Evolutionary conservation across 768 basidiomycete species (phyloP).

Genomic region (Mycena polygramma): DNA sequence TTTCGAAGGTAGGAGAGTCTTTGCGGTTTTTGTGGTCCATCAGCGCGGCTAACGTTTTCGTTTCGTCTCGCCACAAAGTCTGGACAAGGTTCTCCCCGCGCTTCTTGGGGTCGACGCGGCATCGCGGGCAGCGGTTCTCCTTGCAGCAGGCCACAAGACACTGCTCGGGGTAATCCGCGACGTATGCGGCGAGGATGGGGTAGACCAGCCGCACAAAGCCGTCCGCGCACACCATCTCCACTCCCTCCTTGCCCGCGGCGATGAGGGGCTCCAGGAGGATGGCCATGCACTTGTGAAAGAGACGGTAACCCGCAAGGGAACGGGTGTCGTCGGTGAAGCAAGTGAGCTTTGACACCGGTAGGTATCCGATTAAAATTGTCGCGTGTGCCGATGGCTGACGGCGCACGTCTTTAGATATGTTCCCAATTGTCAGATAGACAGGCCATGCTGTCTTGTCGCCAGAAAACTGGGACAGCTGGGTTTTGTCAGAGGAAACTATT

Average conservation of each 20-base stretch:
- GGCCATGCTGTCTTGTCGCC: constrained; percentile 5
- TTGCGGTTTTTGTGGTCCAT: constrained; percentile 2
- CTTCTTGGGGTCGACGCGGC: constrained; percentile 27
- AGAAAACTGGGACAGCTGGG: no score
- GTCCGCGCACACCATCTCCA: constrained; percentile 1
- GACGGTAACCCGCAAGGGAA: constrained; percentile 41
- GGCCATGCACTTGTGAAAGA: constrained; percentile 50
- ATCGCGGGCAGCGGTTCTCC: constrained; percentile 8
- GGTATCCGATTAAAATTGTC: neutral
- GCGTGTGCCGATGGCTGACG: constrained; percentile 5
- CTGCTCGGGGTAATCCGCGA: no score
- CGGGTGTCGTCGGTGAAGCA: constrained; percentile 18
- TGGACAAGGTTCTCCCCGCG: constrained; percentile 27
- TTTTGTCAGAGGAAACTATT: constrained; percentile 23
- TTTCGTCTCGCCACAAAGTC: constrained; percentile 1
- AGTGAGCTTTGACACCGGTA: neutral
- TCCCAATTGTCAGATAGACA: neutral
- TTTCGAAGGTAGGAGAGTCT: neutral
- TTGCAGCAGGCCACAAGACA: constrained; percentile 1
- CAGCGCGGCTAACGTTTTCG: neutral
- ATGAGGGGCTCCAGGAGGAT: constrained; percentile 38
- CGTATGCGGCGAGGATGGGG: no score
- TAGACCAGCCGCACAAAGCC: neutral
- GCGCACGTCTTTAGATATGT: neutral
- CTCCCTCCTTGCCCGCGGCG: constrained; percentile 33